phyloP scores from a whole-genome alignment of 148 eudicot genomes.

The Rhododendron griersonianum region DNA sequence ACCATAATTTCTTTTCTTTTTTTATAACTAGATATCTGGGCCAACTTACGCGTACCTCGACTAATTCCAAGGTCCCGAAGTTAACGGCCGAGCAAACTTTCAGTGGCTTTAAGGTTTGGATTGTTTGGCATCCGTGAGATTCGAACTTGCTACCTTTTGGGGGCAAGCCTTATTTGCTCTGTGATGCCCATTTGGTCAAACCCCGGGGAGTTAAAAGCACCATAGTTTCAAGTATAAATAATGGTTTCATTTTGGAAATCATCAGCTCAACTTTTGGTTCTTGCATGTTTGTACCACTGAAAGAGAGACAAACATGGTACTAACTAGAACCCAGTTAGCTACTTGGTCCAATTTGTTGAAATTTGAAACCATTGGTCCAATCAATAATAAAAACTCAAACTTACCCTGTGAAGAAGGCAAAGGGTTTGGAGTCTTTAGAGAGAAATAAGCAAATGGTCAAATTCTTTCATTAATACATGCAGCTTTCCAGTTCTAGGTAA shows the following conservation, averaged over 20 bases:
- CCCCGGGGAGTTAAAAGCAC: neutral
- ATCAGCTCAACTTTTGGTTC: neutral
- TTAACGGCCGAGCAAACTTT: too few relatives aligned
- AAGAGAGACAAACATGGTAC: neutral
- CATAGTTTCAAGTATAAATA: too few relatives aligned
- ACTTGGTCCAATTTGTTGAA: neutral
- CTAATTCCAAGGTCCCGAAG: too few relatives aligned
- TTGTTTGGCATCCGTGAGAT: too few relatives aligned
- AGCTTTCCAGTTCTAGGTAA: neutral
- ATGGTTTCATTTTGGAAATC: neutral
- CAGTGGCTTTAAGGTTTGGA: too few relatives aligned
- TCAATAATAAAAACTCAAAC: neutral
- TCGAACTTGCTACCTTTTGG: too few relatives aligned
- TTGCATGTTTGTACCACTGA: neutral
- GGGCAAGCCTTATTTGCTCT: too few relatives aligned
- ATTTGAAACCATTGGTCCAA: neutral
- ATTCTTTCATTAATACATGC: neutral
- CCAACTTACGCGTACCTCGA: too few relatives aligned
- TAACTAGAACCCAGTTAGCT: neutral
- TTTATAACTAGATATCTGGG: too few relatives aligned
- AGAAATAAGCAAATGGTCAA: neutral
- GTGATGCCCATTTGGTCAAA: too few relatives aligned
- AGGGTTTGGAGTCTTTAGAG: neutral
- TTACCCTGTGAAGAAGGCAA: neutral
- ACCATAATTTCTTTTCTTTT: too few relatives aligned